phyloP scores from a whole-genome alignment of 2,329 filamentous ascomycete species.

The Alternaria panax region DNA sequence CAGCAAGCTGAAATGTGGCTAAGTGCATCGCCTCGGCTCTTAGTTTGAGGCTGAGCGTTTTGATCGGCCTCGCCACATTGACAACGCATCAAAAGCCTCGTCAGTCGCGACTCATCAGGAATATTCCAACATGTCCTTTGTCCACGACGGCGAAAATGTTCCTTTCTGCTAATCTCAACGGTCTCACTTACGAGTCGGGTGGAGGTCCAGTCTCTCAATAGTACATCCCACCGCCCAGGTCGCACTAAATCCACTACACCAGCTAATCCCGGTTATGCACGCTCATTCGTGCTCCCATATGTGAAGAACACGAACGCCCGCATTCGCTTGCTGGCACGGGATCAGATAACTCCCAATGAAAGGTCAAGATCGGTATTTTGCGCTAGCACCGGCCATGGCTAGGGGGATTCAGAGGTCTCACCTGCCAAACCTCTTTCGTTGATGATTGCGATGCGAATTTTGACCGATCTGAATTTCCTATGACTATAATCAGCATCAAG shows the following conservation, averaged over 20 bases:
- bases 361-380: constrained; percentile 13
- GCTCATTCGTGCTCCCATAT: constrained; percentile 39
- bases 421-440: constrained; percentile 3
- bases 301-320: constrained; percentile 29
- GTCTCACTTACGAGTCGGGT: constrained; percentile 31
- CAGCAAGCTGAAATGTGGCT: constrained; percentile 43
- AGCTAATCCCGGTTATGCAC: constrained; percentile 34
- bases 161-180: constrained; percentile 29
- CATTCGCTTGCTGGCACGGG: too few relatives aligned
- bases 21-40: constrained; percentile 31
- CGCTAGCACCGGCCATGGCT: constrained; percentile 33
- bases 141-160: constrained; percentile 18
- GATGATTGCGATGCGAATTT: neutral
- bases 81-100: constrained; percentile 42
- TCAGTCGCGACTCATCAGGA: constrained; percentile 18
- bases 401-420: constrained; percentile 26
- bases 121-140: constrained; percentile 7
- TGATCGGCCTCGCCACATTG: constrained; percentile 41
- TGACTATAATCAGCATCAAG: neutral
- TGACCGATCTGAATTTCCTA: constrained; percentile 4
- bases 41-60: constrained; percentile 45
- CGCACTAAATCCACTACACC: constrained; percentile 35
- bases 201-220: constrained; percentile 26
- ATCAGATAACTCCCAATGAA: too few relatives aligned
- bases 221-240: constrained; percentile 39